A percentile compares a stretch with the other conserved stretches of the same genome.
Evolutionary conservation across 306 rosid species (phyloP).

Genomic region (Prunus mira): DNA sequence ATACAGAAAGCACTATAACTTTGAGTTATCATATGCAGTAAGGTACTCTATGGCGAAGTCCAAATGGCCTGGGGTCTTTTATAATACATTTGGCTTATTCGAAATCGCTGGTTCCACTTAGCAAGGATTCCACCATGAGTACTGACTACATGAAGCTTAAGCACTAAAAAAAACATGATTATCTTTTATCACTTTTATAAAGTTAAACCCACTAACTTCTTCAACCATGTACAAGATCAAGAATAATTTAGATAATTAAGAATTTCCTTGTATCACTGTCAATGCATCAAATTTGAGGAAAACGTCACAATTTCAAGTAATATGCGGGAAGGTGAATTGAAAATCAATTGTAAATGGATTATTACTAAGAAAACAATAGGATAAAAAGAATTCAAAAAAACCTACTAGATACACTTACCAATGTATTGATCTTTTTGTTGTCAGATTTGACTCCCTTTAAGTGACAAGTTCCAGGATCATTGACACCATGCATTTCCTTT

Average conservation of each 20-base stretch:
- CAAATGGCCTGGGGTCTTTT: neutral
- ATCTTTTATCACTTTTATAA: neutral
- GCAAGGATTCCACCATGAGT: neutral
- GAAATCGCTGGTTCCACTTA: neutral
- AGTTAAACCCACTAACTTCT: neutral
- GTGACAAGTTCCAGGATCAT: conserved; percentile 38
- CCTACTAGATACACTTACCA: conserved; percentile 27
- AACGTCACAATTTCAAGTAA: neutral
- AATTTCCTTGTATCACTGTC: neutral
- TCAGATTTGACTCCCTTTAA: conserved; percentile 28
- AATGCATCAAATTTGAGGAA: neutral
- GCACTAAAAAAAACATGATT: conserved; percentile 1
- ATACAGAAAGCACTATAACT: neutral
- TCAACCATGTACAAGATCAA: neutral
- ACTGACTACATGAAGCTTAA: neutral
- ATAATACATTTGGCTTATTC: neutral
- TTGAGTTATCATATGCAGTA: neutral
- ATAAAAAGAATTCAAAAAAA: neutral
- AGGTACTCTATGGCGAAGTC: neutral
- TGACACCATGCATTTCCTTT: conserved; percentile 37
- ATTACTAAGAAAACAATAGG: conserved; percentile 8
- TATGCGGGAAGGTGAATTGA: neutral
- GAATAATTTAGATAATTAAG: neutral
- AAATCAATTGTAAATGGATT: neutral
- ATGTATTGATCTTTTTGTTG: conserved; percentile 25